These are phyloP conservation scores for Pseudoneurospora amorphoporcata DNA, from an alignment of 495 filamentous ascomycete species.

Conservation along the genomic window DNA sequence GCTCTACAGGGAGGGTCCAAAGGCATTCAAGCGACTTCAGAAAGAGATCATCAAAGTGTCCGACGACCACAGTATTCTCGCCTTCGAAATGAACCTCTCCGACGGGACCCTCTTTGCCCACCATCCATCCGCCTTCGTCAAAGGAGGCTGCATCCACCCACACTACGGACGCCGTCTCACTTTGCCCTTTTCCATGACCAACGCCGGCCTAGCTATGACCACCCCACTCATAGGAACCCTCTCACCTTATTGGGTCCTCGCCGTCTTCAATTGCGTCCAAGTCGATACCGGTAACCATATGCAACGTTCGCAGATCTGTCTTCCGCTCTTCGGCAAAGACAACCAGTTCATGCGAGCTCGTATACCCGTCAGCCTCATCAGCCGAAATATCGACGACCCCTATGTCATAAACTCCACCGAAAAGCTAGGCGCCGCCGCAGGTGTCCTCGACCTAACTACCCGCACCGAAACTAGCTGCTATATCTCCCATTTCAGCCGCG, in stretches of 20 bases:
- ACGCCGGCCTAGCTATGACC: conserved; percentile 16
- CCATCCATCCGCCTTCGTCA: conserved; percentile 8
- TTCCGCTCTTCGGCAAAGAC: conserved; percentile 18
- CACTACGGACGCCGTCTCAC: conserved; percentile 9
- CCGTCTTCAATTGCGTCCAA: conserved; percentile 17
- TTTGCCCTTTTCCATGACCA: conserved; percentile 15
- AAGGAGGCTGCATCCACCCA: conserved; percentile 3
- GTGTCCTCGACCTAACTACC: conserved; percentile 10
- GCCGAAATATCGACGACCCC: conserved; percentile 2
- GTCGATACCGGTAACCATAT: conserved; percentile 2
- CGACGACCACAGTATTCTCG: conserved; percentile 16
- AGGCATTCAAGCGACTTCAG: conserved; percentile 17
- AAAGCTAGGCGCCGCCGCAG: background rate
- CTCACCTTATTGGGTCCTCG: conserved; percentile 20
- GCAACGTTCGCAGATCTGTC: conserved; percentile 8
- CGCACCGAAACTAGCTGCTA: conserved; percentile 8
- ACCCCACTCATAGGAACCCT: conserved; percentile 17
- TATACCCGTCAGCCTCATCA: conserved; percentile 11
- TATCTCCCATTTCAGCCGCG: conserved; percentile 15
- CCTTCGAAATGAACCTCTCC: conserved; percentile 10
- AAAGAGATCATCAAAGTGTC: conserved; percentile 18
- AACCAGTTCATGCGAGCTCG: conserved; percentile 17
- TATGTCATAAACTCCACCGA: background rate
- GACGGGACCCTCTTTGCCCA: conserved; percentile 13
- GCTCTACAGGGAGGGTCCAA: conserved; percentile 33